phyloP scores from a whole-genome alignment of 768 basidiomycete genomes.

The Dioszegia aurantiaca region DNA sequence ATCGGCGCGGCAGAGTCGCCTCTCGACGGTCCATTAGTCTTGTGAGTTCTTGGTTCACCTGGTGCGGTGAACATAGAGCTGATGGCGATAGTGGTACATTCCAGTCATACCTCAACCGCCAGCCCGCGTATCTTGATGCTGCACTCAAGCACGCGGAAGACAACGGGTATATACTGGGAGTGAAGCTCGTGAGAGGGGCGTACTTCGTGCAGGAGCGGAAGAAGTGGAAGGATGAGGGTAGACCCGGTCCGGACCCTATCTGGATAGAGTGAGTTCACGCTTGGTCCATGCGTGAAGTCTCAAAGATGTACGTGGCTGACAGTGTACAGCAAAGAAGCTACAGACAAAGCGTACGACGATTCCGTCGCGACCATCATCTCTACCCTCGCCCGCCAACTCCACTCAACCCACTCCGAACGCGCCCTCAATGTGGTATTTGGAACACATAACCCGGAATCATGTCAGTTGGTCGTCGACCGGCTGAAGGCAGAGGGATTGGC shows the following conservation, averaged over 20 bases:
- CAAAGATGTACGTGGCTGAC: neutral
- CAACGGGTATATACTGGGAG: conserved; percentile 72
- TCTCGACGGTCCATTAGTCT: conserved; percentile 37
- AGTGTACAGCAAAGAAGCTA: conserved; percentile 51
- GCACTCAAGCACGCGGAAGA: conserved; percentile 65
- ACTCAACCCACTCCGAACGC: conserved; percentile 29
- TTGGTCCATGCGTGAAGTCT: neutral
- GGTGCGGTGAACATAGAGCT: neutral
- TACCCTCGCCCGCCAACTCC: conserved; percentile 57
- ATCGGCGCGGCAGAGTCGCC: conserved; percentile 21
- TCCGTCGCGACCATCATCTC: conserved; percentile 62
- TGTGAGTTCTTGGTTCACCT: conserved; percentile 17
- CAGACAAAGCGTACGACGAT: conserved; percentile 69
- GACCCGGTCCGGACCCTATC: conserved; percentile 47
- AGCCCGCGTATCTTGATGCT: conserved; percentile 63
- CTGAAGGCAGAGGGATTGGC: conserved; percentile 63
- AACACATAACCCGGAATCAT: conserved; percentile 78
- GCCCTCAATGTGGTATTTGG: conserved; percentile 73
- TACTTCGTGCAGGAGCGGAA: conserved; percentile 73
- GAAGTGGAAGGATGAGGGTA: conserved; percentile 46
- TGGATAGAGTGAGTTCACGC: conserved; percentile 49
- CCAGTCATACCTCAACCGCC: conserved; percentile 83
- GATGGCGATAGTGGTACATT: conserved; percentile 67
- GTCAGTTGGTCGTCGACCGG: conserved; percentile 62
- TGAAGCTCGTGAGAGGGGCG: conserved; percentile 90